Base-by-base conservation (phyloP, 352 stramenopile genomes). In the Peronospora destructor region DNA sequence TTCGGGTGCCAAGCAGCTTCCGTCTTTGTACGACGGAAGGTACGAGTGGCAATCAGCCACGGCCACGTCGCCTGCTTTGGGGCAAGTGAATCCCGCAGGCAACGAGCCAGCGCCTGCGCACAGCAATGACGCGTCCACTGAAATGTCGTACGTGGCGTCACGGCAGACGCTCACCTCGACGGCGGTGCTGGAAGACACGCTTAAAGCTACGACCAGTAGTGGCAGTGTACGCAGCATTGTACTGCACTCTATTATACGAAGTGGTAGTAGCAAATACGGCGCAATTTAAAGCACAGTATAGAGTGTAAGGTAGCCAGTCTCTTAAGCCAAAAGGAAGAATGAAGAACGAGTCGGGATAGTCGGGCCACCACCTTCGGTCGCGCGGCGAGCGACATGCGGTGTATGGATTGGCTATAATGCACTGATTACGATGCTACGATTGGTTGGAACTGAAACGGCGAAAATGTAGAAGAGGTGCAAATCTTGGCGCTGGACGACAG, bases 81-180 rank as follows among this genome's bases (percentile, higher is more conserved):
- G 70, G 46, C 70, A 80, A 10, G 8, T 49, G 12, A 57, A 54
- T 8, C 70, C 70, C 7, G 45, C 42, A 13, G 70, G 70, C 6
- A 28, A 14, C 9, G 53, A 26, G 26, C 66, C 66, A 3, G 61
- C 57, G n/a, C 70, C 70, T 0, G 64, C 53, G 48, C 69, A 79
- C 19, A 72, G 45, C 6, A 45, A 23, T 8, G 59, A 54, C 0
- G 58, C 58, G 19, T 58, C 40, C n/a, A 59, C 38, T 10, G 62
- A 23, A 9, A 79, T 43, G 14, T 37, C 42, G 43, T 74, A 79
- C 3, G 69, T 79, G 32, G 69, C 69, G 40, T 79, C 69, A 21
- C 53, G 66, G 32, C 69, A 79, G 16, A 79, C 45, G 42, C 68
- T 77, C 44, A 77, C 64, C 2, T 70, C 52, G 12, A 66, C 48